These are phyloP conservation scores for Botrytis byssoidea DNA, from an alignment of 2,329 filamentous ascomycete species.

Conservation along the genomic window DNA sequence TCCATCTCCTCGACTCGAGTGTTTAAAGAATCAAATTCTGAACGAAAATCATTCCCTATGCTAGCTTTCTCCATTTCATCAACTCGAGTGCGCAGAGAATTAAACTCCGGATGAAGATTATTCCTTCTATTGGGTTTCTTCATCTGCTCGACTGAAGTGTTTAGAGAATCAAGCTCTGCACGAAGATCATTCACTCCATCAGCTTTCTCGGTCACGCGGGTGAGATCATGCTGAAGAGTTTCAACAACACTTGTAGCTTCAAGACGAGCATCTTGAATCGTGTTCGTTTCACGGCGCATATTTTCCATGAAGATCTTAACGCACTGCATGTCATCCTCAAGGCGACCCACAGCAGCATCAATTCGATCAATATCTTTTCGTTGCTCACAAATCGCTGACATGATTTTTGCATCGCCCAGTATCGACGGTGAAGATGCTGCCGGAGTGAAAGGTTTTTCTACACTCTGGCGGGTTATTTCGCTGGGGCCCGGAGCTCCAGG, in stretches of 20 bases:
- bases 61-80: too few relatives aligned
- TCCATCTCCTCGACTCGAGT: constrained; percentile 1
- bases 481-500: neutral
- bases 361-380: constrained; percentile 38
- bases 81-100: too few relatives aligned
- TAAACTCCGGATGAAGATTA: too few relatives aligned
- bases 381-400: constrained; percentile 23
- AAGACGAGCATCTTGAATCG: neutral
- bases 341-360: constrained; percentile 29
- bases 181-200: constrained; percentile 31
- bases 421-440: neutral
- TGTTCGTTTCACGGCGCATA: constrained; percentile 30
- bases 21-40: too few relatives aligned
- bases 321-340: constrained; percentile 34
- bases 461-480: neutral
- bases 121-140: too few relatives aligned
- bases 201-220: constrained; percentile 28
- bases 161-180: constrained; percentile 11
- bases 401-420: neutral
- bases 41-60: too few relatives aligned
- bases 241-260: neutral
- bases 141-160: too few relatives aligned
- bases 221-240: constrained; percentile 21
- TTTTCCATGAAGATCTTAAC: constrained; percentile 38
- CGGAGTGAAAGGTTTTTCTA: neutral